Conservation (phyloP, 1,284 basidiomycete genomes). For the Trametes hirsuta region DNA sequence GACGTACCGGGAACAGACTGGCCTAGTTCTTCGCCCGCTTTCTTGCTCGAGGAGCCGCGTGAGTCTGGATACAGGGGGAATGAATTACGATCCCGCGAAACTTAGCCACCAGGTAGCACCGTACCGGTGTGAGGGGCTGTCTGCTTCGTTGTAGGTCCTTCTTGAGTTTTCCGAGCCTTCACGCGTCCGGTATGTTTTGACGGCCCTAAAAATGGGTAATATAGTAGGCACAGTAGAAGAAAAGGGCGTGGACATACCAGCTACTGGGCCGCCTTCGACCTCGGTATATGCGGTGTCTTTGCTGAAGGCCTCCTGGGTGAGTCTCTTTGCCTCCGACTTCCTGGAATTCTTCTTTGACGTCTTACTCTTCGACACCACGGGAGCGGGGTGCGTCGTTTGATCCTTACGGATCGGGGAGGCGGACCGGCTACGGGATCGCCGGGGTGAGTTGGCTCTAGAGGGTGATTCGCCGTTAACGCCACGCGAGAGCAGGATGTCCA, state of each 20-base stretch:
- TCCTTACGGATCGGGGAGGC: conserved; percentile 11
- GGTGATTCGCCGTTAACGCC: conserved; percentile 48
- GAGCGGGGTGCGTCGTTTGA: neutral
- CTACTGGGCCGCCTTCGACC: neutral
- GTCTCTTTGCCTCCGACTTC: neutral
- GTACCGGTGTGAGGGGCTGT: neutral
- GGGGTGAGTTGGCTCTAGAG: conserved; percentile 29
- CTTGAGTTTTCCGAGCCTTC: neutral
- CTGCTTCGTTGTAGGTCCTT: neutral
- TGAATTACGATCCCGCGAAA: neutral
- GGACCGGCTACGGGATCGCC: conserved; percentile 18
- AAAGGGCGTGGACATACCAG: conserved; percentile 1
- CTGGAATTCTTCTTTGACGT: neutral
- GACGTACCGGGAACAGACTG: neutral
- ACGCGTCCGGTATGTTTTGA: neutral
- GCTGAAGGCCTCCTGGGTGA: neutral
- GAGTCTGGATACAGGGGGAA: neutral
- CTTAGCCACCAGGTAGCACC: neutral
- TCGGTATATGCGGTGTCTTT: neutral
- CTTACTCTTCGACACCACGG: neutral
- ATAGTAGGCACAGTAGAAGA: neutral
- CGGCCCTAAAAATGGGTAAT: neutral
- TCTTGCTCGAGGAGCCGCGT: neutral
- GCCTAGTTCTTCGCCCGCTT: neutral
- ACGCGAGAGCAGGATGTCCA: conserved; percentile 44